Percentiles rank a stretch among this genome's conserved stretches.
These are phyloP conservation scores for Tylopilus felleus DNA, from an alignment of 768 basidiomycete species.

Conservation along the genomic window DNA sequence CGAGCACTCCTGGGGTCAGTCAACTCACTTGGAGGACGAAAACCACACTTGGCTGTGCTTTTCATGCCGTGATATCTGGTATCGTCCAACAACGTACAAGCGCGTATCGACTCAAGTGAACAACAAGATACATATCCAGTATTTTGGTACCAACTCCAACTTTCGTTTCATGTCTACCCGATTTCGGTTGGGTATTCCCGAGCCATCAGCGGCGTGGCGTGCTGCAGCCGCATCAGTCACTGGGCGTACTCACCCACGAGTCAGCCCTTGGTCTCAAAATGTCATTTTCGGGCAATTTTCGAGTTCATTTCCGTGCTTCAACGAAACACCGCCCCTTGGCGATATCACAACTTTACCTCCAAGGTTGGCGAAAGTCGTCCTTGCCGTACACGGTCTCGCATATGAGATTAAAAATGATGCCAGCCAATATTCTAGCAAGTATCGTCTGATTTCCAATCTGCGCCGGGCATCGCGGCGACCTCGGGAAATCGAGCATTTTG, in stretches of 20 bases:
- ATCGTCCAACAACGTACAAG: not conserved
- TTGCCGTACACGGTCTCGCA: conserved; percentile 2
- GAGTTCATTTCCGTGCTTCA: conserved; percentile 1
- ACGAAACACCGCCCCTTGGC: conserved; percentile 9
- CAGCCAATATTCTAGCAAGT: not conserved
- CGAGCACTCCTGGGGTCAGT: not conserved
- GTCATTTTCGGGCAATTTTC: not conserved
- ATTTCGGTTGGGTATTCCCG: not conserved
- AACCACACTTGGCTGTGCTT: not conserved
- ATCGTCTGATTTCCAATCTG: conserved; percentile 6
- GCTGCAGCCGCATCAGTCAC: too few relatives aligned
- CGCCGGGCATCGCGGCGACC: conserved; percentile 10
- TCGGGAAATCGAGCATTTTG: not conserved
- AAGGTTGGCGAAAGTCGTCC: too few relatives aligned
- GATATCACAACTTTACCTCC: not conserved
- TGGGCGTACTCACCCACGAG: not conserved
- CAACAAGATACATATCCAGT: not conserved
- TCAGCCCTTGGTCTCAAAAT: conserved; percentile 1
- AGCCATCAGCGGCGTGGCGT: conserved; percentile 4
- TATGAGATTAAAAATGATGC: not conserved
- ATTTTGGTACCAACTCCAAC: not conserved
- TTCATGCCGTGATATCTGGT: not conserved
- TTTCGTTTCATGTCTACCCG: conserved; percentile 15
- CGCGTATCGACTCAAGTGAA: not conserved
- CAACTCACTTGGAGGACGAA: not conserved